Evolutionary conservation across 2,329 filamentous ascomycete genomes (phyloP).

Genomic region (Alternaria ethzedia): DNA sequence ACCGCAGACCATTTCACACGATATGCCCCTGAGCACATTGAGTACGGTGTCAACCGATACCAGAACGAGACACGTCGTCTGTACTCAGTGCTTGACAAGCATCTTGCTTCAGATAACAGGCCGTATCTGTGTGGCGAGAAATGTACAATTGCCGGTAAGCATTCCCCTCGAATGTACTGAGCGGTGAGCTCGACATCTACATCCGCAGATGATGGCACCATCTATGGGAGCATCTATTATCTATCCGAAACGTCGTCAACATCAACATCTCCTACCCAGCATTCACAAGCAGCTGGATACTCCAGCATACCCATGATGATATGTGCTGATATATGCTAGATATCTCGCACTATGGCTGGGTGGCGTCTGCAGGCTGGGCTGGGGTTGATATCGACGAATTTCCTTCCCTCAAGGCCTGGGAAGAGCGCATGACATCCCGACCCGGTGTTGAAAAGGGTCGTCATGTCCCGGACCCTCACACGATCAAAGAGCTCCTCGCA

Average conservation of each 20-base stretch:
- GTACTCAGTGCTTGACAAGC: constrained; percentile 77
- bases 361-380: constrained; percentile 64
- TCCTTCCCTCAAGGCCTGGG: constrained; percentile 77
- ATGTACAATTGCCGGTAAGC: constrained; percentile 58
- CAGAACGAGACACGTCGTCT: constrained; percentile 82
- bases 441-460: constrained; percentile 77
- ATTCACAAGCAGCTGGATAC: background rate
- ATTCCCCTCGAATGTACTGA: background rate
- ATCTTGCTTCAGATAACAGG: constrained; percentile 62
- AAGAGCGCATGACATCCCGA: constrained; percentile 71
- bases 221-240: background rate
- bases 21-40: constrained; percentile 82
- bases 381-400: constrained; percentile 77
- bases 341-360: constrained; percentile 82
- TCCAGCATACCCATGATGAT: background rate
- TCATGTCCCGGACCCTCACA: constrained; percentile 71
- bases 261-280: background rate
- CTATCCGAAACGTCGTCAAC: background rate
- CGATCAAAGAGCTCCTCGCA: constrained; percentile 64
- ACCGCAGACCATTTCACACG: constrained; percentile 74
- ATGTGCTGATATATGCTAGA: constrained; percentile 54
- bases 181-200: background rate
- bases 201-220: background rate
- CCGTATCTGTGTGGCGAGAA: constrained; percentile 68
- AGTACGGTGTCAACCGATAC: constrained; percentile 84